These are phyloP conservation scores for Moelleriella libera DNA, from an alignment of 2,329 filamentous ascomycete species.

Conservation along the genomic window DNA sequence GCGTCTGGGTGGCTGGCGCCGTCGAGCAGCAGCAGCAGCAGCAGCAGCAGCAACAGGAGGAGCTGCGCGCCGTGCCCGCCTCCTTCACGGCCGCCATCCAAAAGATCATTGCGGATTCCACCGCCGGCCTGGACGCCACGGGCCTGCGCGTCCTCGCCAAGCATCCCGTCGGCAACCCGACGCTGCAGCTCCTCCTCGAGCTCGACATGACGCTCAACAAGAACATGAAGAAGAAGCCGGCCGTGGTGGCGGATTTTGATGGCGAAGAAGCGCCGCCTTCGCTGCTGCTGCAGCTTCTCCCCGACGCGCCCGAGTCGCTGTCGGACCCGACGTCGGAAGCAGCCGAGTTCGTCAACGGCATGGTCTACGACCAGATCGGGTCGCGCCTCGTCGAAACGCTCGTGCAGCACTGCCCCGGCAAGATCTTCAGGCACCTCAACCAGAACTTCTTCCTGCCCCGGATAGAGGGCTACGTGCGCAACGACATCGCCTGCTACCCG, in stretches of 20 bases:
- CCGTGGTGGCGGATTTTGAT: conserved; percentile 18
- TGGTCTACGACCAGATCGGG: conserved; percentile 82
- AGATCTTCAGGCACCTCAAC: conserved; percentile 82
- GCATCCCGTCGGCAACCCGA: conserved; percentile 83
- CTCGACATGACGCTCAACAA: conserved; percentile 68
- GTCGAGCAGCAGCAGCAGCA: conserved; percentile 24
- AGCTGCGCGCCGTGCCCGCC: conserved; percentile 51
- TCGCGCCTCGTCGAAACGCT: conserved; percentile 84
- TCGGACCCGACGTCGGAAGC: conserved; percentile 60
- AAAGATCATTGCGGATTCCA: conserved; percentile 69
- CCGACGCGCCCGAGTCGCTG: conserved; percentile 58
- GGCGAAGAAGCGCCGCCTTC: conserved; percentile 17
- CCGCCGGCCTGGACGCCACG: conserved; percentile 60
- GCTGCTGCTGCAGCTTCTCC: conserved; percentile 64
- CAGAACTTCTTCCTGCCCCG: conserved; percentile 65
- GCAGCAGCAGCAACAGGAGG: conserved; percentile 26
- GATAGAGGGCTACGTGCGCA: conserved; percentile 68
- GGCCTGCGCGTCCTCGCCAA: conserved; percentile 73
- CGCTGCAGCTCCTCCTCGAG: conserved; percentile 79
- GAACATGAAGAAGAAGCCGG: conserved; percentile 2
- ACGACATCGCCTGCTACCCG: conserved; percentile 82
- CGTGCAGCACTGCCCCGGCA: conserved; percentile 66
- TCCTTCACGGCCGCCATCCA: conserved; percentile 66
- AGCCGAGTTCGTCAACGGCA: conserved; percentile 63
- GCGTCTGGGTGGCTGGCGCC: conserved; percentile 46